phyloP scores from a whole-genome alignment of 202 grass and related monocot genomes.

The Thinopyrum obtusiflorum region DNA sequence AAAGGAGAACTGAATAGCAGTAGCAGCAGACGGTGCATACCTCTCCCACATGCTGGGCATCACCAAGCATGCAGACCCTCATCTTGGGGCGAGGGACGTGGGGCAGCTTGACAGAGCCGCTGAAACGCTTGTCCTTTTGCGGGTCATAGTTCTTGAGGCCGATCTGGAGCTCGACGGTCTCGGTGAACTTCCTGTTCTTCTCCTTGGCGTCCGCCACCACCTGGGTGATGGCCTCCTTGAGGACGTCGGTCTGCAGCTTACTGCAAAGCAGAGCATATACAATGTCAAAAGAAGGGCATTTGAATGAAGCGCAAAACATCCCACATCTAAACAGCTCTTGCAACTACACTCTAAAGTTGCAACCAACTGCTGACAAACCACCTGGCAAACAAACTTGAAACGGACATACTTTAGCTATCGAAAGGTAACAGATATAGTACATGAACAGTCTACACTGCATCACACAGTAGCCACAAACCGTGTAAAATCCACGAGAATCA shows the following conservation, averaged over 20 bases:
- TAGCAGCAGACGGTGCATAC: neutral
- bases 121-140: slow-evolving; percentile 86
- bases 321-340: neutral
- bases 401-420: neutral
- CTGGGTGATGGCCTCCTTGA: slow-evolving; percentile 68
- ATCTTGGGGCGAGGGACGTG: slow-evolving; percentile 79
- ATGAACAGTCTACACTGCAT: neutral
- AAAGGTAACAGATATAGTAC: neutral
- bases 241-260: slow-evolving; percentile 50
- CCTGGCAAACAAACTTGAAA: neutral
- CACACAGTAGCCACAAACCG: neutral
- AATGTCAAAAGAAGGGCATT: neutral
- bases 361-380: neutral
- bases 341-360: neutral
- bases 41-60: slow-evolving; percentile 74
- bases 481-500: neutral
- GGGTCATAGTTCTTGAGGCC: slow-evolving; percentile 83
- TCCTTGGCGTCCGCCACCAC: slow-evolving; percentile 39
- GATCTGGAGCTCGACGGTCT: slow-evolving; percentile 73
- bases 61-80: slow-evolving; percentile 85
- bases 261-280: slow-evolving; percentile 11
- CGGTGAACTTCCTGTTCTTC: slow-evolving; percentile 64
- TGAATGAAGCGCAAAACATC: neutral
- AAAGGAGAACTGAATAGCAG: neutral
- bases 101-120: slow-evolving; percentile 68